Evolutionary conservation across 2,329 filamentous ascomycete genomes (phyloP), one percentile per base, ranked within the genome.

Genomic region (Colletotrichum sp.): DNA sequence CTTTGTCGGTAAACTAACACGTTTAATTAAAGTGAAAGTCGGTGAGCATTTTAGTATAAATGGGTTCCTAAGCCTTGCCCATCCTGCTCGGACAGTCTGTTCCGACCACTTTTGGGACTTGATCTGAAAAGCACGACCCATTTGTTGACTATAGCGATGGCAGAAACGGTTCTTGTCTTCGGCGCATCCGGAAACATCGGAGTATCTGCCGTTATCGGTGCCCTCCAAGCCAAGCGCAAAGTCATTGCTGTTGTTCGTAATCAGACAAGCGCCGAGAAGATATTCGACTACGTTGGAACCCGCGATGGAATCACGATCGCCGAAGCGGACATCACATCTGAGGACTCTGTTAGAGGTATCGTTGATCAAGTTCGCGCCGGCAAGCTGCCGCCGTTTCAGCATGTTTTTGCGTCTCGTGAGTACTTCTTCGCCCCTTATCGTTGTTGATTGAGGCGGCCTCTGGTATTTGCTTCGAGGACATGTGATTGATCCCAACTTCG

Each of bases 131-230:
- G 8, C n/a, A n/a, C 12, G n/a, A 22, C n/a, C 10, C n/a, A 22
- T 9, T 12, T 22, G 44, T 52, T 12, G n/a, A 52, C n/a, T n/a
- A 13, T 8, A 22, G 44, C 44, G 1, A 75, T 75, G 72, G 57
- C 34, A 4, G 72, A 84, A 67, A 84, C 83, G 9, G 81, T 86
- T 68, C 80, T 87, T 24, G 78, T 87, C 52, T 80, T 86, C 60
- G 85, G 84, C 44, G 81, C 84, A 2, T 85, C 84, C 10, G 84
- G 84, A 22, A 85, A 86, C 75, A 84, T 86, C 64, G 84, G 85
- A 75, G 76, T 83, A 8, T 77, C 84, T 6, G 83, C 82, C 48
- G 76, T 84, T 34, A 81, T 77, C 3, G 83, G 76, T 8, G 81
- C 83, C 3, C 71, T 85, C 30, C 77, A 74, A 10, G 80, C 81